Evolutionary conservation across 148 eudicot species (phyloP).

Genomic region (Cornus kousa): DNA sequence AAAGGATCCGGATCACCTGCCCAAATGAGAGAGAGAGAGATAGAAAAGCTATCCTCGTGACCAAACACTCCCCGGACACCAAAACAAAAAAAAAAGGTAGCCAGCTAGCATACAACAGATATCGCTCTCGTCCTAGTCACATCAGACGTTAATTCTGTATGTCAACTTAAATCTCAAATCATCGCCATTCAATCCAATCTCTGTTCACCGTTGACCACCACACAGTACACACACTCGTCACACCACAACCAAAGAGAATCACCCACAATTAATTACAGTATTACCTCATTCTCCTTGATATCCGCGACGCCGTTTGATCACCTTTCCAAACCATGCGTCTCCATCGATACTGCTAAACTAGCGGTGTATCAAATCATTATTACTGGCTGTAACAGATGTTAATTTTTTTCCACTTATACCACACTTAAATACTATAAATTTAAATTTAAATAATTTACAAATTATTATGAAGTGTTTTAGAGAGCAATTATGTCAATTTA

Average conservation of each 20-base stretch:
- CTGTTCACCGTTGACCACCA: conserved; percentile 19
- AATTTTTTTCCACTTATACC: too few relatives aligned
- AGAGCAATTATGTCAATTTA: too few relatives aligned
- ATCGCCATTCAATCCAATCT: conserved; percentile 18
- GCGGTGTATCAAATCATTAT: not conserved
- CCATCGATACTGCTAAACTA: not conserved
- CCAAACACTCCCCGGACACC: not conserved
- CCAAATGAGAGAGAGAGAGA: too few relatives aligned
- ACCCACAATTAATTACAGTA: not conserved
- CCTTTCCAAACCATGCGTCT: not conserved
- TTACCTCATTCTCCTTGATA: not conserved
- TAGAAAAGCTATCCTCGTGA: not conserved
- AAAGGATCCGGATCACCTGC: too few relatives aligned
- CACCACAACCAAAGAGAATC: not conserved
- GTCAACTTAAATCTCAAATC: not conserved
- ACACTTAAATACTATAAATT: too few relatives aligned
- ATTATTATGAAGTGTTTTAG: too few relatives aligned
- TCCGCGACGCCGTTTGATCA: not conserved
- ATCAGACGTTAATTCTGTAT: conserved; percentile 24
- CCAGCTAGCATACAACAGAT: not conserved
- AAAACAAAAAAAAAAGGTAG: not conserved
- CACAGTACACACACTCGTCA: not conserved
- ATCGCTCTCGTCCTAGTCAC: conserved; percentile 8
- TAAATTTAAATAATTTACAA: too few relatives aligned
- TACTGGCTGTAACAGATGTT: too few relatives aligned